phyloP scores from a whole-genome alignment of 148 eudicot species.

The Agrostemma githago region DNA sequence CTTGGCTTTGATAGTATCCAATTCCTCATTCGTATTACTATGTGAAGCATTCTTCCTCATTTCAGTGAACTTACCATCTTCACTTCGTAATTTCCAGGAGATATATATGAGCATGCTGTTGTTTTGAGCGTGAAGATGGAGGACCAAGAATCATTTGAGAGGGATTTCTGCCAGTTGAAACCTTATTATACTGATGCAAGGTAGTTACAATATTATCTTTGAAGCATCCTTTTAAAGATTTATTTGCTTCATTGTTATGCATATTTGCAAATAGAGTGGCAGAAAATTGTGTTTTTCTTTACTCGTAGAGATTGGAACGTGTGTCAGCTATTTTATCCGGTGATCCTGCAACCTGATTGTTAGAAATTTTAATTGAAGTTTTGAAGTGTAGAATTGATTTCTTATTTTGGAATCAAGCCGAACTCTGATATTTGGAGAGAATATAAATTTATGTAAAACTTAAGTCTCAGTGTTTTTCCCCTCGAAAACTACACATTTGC shows the following conservation, averaged over 20 bases:
- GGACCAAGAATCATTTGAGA: constrained; percentile 93
- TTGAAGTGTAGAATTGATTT: neutral
- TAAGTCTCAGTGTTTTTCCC: too few species aligned
- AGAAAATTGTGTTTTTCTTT: too few species aligned
- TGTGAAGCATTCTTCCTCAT: neutral
- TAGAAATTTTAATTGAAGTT: neutral
- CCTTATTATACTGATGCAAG: constrained; percentile 91
- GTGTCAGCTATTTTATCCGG: neutral
- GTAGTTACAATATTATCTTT: constrained; percentile 27
- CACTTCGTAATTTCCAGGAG: constrained; percentile 44
- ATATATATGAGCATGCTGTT: constrained; percentile 93
- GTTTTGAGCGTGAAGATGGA: constrained; percentile 88
- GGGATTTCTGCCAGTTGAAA: constrained; percentile 91
- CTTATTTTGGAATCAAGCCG: neutral
- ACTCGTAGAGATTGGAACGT: neutral
- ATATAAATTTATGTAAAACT: too few species aligned
- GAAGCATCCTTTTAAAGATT: neutral
- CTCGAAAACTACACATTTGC: too few species aligned
- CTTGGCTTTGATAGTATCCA: neutral
- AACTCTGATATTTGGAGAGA: neutral
- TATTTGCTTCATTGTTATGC: neutral
- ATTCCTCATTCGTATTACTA: neutral
- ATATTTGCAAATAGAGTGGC: neutral
- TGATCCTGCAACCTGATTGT: neutral
- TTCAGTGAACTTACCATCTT: neutral